These are phyloP conservation scores for Gnomoniopsis smithogilvyi DNA, from an alignment of 2,329 filamentous ascomycete genomes.

Conservation along the genomic window DNA sequence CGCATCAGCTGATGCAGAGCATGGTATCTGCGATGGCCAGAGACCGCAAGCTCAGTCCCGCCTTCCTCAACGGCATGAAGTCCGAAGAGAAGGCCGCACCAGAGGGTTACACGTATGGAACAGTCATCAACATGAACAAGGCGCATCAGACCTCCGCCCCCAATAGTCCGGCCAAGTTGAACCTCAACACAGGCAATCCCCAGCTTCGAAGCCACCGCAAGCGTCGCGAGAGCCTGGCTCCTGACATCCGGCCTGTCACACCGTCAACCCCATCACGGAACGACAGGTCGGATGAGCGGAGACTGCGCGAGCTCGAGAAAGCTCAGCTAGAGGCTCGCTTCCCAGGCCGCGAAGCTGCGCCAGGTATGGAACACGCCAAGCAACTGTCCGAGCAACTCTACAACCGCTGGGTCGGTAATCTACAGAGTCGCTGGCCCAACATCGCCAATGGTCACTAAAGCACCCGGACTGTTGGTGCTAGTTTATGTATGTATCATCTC, in stretches of 20 bases:
- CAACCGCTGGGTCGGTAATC: conserved; percentile 81
- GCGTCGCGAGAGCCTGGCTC: conserved; percentile 48
- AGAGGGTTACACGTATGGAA: conserved; percentile 49
- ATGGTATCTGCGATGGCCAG: conserved; percentile 71
- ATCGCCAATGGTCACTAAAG: conserved; percentile 25
- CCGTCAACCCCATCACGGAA: conserved; percentile 24
- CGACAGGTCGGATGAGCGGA: conserved; percentile 27
- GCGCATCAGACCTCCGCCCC: conserved; percentile 32
- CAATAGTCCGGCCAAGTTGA: conserved; percentile 58
- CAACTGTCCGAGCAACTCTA: conserved; percentile 89
- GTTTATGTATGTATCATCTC: background rate
- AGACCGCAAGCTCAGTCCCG: conserved; percentile 61
- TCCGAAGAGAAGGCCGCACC: conserved; percentile 33
- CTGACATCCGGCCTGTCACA: conserved; percentile 24
- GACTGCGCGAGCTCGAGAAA: conserved; percentile 42
- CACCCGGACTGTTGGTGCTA: background rate
- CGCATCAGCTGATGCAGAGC: conserved; percentile 77
- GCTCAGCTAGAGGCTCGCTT: conserved; percentile 49
- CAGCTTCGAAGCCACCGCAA: conserved; percentile 77
- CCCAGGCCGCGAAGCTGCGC: conserved; percentile 50
- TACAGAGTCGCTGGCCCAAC: conserved; percentile 67
- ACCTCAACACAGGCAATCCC: conserved; percentile 78
- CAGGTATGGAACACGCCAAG: conserved; percentile 89
- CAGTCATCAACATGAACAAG: conserved; percentile 55
- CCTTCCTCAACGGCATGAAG: conserved; percentile 36